phyloP scores from a whole-genome alignment of 495 filamentous ascomycete genomes.

The Tuber indicum region DNA sequence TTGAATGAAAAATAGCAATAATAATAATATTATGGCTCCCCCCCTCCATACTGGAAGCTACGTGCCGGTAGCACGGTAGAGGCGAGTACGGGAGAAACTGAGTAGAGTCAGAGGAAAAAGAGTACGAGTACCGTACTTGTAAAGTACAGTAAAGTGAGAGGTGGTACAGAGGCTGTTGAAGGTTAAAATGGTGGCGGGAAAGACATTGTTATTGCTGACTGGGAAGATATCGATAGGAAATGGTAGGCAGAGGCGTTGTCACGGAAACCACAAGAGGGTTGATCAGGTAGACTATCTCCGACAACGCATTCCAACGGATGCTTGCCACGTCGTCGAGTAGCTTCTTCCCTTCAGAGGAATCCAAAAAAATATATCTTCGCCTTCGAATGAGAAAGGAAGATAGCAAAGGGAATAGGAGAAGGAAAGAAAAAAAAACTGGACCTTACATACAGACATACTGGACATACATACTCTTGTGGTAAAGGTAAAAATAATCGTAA shows the following conservation, averaged over 20 bases:
- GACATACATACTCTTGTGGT: neutral
- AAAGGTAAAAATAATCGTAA: neutral
- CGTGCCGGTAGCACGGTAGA: neutral
- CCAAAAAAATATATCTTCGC: neutral
- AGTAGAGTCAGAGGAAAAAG: neutral
- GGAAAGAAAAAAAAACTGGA: neutral
- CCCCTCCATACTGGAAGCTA: neutral
- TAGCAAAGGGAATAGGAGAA: neutral
- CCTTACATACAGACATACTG: neutral
- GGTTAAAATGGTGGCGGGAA: neutral
- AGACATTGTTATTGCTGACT: constrained; percentile 4
- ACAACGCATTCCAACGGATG: constrained; percentile 39
- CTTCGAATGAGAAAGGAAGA: neutral
- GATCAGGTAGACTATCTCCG: constrained; percentile 26
- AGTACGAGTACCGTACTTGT: no score
- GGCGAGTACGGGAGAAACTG: neutral
- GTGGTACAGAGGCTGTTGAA: constrained; percentile 4
- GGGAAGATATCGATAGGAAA: constrained; percentile 1
- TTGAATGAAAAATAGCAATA: neutral
- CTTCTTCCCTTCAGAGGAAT: neutral
- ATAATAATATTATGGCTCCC: neutral
- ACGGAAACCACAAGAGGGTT: constrained; percentile 27
- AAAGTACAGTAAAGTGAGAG: neutral
- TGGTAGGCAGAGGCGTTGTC: constrained; percentile 22
- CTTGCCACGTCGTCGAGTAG: constrained; percentile 39